Evolutionary conservation across 495 filamentous ascomycete species (phyloP), one percentile per base, ranked within the genome.

Genomic region (Patellaria atrata): DNA sequence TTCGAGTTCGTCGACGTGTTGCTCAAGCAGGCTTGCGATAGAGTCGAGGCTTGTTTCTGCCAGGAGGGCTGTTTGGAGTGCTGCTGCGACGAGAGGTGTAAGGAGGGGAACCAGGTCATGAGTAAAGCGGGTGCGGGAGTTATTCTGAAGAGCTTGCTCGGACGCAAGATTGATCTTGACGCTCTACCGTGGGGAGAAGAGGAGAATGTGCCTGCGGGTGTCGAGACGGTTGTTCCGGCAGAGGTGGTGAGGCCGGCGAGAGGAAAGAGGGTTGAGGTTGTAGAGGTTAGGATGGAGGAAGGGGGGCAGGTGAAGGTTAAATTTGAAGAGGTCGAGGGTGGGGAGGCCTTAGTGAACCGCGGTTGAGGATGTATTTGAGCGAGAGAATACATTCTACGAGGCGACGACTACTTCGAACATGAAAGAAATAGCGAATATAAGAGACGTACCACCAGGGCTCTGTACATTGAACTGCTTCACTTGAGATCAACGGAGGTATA

Each of bases 91-190:
- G 84, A 92, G 55, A 60, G 77, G 31, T 94, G 89, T 54, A 79
- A 78, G 50, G 79, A 94, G 59, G 73, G 70, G 43, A 94, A 94
- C 51, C 69, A 79, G 47, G 85, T 96, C 1, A 84, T 93, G 79
- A 86, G 81, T 48, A 96, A 94, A 58, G 79, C 77, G 4, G 89
- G 91, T 0, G 75, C 77, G 9, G 68, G 65, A 29, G 83, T 96
- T 18, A 73, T 96, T 27, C 54, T 96, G 42, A 74, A 72, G 52
- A 70, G 67, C 35, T 49, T 96, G 43, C 54, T 94, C 37, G 76
- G 75, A 8, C 65, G 68, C 63, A 71, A 81, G 35, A 78, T 94
- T 30, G 75, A 82, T 52, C 58, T 80, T 6, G 80, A 91, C 17
- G 60, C 63, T 13, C 56, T 93, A 54, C 83, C 83, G 1, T 91